Conservation (phyloP, 176 grass and related monocot species). For the Raddia distichophylla region DNA sequence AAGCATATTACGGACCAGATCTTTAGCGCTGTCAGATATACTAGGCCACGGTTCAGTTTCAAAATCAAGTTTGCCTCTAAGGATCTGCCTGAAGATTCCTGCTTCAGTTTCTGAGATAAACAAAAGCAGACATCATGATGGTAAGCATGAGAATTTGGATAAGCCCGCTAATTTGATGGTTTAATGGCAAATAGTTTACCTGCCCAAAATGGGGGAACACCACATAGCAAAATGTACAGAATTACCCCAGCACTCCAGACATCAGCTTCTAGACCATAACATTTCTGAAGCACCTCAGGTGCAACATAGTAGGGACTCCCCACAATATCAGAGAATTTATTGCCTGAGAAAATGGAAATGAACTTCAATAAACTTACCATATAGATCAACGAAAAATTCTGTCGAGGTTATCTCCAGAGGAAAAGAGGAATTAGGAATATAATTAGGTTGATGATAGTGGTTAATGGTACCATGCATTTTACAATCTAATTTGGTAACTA, state of each 20-base stretch:
- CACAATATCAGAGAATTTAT: conserved; percentile 92
- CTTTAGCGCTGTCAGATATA: conserved; percentile 94
- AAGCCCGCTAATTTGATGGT: background rate
- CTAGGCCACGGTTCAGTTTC: conserved; percentile 94
- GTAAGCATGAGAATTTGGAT: conserved; percentile 36
- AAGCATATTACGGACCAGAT: conserved; percentile 92
- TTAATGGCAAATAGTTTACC: conserved; percentile 52
- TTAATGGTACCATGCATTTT: background rate
- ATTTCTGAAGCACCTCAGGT: conserved; percentile 94
- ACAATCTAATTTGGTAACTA: conserved; percentile 15
- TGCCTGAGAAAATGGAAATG: conserved; percentile 54
- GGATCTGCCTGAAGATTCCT: conserved; percentile 97
- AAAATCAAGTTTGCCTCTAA: conserved; percentile 93
- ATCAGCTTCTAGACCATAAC: conserved; percentile 97
- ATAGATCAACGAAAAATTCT: background rate
- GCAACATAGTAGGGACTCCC: conserved; percentile 99
- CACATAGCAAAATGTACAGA: conserved; percentile 96
- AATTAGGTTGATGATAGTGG: background rate
- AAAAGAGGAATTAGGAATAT: background rate
- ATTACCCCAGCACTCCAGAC: conserved; percentile 99
- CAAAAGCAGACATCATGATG: conserved; percentile 39
- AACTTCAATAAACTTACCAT: conserved; percentile 26
- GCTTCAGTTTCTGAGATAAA: conserved; percentile 86
- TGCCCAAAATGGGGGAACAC: conserved; percentile 99
- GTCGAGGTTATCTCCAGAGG: background rate